Evolutionary conservation across 2,329 filamentous ascomycete species (phyloP), one percentile per base, ranked within the genome.

Genomic region (Pyrenophora seminiperda): DNA sequence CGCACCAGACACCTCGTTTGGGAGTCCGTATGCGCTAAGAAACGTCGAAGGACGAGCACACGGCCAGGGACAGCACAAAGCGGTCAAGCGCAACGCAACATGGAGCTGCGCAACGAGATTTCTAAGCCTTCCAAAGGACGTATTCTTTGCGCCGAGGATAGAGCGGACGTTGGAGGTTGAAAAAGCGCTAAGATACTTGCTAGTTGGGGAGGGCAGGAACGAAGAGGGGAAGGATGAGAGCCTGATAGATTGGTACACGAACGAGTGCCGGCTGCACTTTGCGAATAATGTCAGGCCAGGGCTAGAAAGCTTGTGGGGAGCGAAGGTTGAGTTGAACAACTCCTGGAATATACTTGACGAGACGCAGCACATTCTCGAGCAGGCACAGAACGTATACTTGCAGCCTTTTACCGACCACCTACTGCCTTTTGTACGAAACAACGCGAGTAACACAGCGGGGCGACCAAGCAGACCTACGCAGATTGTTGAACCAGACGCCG

Each of bases 51-150:
- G 41, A 71, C 52, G 75, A 52, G 78, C 56, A 33, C 54, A 58
- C 22, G 56, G 59, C 24, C 55, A 60, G 27, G 58, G 55, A 7
- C 70, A 73, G 37, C 71, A 73, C 32, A 61, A 66, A 45, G 59
- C 59, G 13, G 64, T 74, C 15, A 68, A 66, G 51, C 68, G 72
- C 44, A 73, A 69, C 37, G 60, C 70, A 38, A 74, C 75, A n/a
- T 79, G 77, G 77, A 78, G 74, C 51, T 72, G 67, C 17, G 76
- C 74, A n/a, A 79, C 77, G 2, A 63, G 76, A 30, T 77, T 73
- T 45, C 55, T 79, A 9, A 71, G 67, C 48, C 49, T 74, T 17
- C 67, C 65, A 29, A 67, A 61, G 18, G 58, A 61, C n/a, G 50
- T 66, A 6, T 46, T 63, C 30, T 53, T 67, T 27, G 49, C 55